Evolutionary conservation across 768 basidiomycete genomes (phyloP).

Genomic region (Mycena indigotica): DNA sequence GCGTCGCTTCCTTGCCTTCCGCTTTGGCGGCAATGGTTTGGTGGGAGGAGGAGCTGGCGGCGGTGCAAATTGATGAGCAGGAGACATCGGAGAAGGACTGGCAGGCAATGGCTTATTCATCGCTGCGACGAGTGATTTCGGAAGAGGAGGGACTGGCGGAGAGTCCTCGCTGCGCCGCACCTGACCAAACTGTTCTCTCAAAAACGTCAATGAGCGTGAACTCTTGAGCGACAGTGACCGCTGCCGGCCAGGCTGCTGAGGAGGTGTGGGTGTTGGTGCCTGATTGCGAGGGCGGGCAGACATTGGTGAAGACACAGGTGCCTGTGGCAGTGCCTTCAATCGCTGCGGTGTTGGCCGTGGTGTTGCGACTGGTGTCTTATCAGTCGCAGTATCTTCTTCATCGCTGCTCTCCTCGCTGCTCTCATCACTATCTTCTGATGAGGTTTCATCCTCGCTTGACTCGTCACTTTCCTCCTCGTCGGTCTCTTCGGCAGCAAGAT

Average conservation of each 20-base stretch:
- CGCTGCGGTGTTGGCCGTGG: conserved; percentile 18
- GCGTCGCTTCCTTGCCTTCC: conserved; percentile 48
- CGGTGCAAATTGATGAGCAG: conserved; percentile 22
- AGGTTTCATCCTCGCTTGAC: conserved; percentile 30
- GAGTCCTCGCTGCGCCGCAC: conserved; percentile 34
- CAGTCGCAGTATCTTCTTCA: conserved; percentile 26
- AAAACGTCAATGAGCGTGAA: conserved; percentile 47
- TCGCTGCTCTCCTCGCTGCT: conserved; percentile 9
- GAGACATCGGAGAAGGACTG: conserved; percentile 30
- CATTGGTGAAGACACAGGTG: background rate
- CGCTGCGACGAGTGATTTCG: conserved; percentile 34
- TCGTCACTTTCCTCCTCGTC: conserved; percentile 54
- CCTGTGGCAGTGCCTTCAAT: background rate
- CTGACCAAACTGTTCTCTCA: conserved; percentile 24
- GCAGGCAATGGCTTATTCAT: conserved; percentile 48
- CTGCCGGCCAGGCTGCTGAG: conserved; percentile 17
- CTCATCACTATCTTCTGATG: conserved; percentile 3
- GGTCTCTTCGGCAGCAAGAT: conserved; percentile 74
- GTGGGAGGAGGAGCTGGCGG: conserved; percentile 20
- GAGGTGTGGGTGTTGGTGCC: conserved; percentile 12
- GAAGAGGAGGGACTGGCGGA: conserved; percentile 47
- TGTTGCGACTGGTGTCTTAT: conserved; percentile 15
- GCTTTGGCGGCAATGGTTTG: conserved; percentile 11
- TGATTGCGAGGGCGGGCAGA: conserved; percentile 5
- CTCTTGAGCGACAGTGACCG: conserved; percentile 50